Base-by-base conservation (phyloP, 495 filamentous ascomycete genomes). In the Chaetomium fimeti region DNA sequence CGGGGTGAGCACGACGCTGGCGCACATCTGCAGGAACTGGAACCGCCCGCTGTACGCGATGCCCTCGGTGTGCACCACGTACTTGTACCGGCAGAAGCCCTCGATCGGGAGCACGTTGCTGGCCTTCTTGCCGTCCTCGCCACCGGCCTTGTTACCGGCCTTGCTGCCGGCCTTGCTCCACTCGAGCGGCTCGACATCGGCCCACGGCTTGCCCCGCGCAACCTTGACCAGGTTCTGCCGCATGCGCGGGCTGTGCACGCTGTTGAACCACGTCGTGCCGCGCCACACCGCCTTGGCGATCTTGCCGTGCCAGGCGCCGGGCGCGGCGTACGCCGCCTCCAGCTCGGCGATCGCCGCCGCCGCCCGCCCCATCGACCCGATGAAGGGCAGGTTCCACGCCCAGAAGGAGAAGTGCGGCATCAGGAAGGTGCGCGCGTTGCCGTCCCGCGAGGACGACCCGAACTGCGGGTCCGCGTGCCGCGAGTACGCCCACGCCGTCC, bases 381-480 rank as follows among this genome's bases (percentile, higher is more conserved):
- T 79, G 61, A 83, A 78, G 36, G 84, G 78, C 49, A 88, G 81
- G 0, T 86, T 81, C 87, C 88, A 91, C 1, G 85, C 78, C 87
- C 88, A 93, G 78, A 88, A 90, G 64, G 85, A 83, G 72, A 92
- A 93, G 76, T 93, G 89, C 0, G 91, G 90, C 77, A 93, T 89
- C 4, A 90, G 69, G 85, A 90, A 93, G 57, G 80, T 74, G 15
- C 76, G 77, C 7, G 61, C 55, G 5, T 77, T 71, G 2, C 71
- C 52, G 61, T 78, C 70, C 0, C 81, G 11, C 6, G 29, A 32
- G 16, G 32, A 77, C 5, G 83, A 73, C 27, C 73, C 75, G 68
- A 88, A 79, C 15, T 78, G 66, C 0, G 78, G 73, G 70, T 79
- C 74, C 1, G 76, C 75, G 16, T 72, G 68, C 11, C 78, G 76